phyloP scores from a whole-genome alignment of 2,329 filamentous ascomycete species.

The Talaromyces rugulosus region DNA sequence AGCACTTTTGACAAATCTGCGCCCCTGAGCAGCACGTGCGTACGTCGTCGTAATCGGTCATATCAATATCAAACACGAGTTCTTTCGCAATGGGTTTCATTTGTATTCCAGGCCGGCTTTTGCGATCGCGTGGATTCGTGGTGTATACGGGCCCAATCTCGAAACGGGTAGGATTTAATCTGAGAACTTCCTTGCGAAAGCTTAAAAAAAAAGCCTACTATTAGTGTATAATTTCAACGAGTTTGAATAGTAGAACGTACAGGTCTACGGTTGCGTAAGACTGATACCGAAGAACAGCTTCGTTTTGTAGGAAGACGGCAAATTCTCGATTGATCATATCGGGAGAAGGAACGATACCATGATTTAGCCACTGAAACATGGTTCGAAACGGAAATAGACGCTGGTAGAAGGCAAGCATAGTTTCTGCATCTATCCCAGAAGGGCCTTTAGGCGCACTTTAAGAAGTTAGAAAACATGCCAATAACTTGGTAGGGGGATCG shows the following conservation, averaged over 20 bases:
- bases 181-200: constrained; percentile 85
- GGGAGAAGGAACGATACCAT: constrained; percentile 75
- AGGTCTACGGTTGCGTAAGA: constrained; percentile 66
- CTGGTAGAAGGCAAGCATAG: constrained; percentile 92
- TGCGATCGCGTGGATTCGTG: constrained; percentile 89
- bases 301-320: constrained; percentile 88
- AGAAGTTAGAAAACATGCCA: constrained; percentile 21
- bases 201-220: constrained; percentile 43
- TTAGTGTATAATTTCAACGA: not conserved
- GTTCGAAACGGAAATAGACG: constrained; percentile 91
- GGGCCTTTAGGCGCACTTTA: constrained; percentile 17
- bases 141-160: constrained; percentile 98
- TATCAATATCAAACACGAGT: constrained; percentile 97
- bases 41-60: constrained; percentile 97
- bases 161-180: constrained; percentile 85
- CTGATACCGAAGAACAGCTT: constrained; percentile 89
- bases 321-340: constrained; percentile 95
- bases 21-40: constrained; percentile 92
- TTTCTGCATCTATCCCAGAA: constrained; percentile 65
- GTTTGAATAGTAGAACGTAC: constrained; percentile 29
- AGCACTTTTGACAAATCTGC: constrained; percentile 90
- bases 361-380: constrained; percentile 97
- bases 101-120: constrained; percentile 70
- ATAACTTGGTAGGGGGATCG: constrained; percentile 12
- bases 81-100: constrained; percentile 91